phyloP scores from a whole-genome alignment of 257 asterid genomes.

The Schizonepeta tenuifolia region DNA sequence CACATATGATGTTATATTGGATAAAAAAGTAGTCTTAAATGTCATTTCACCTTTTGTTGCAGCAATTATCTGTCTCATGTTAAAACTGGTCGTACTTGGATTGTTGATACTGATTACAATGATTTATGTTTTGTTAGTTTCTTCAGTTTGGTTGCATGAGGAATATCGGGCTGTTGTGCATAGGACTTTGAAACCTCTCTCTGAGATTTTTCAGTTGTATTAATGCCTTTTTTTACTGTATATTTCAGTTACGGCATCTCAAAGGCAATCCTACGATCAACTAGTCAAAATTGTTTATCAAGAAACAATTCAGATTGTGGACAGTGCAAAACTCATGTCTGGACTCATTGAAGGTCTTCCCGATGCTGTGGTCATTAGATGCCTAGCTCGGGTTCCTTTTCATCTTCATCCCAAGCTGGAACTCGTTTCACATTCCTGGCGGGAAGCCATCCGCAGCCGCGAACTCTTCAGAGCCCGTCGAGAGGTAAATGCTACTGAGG shows the following conservation, averaged over 20 bases:
- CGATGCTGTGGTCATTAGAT: conserved; percentile 87
- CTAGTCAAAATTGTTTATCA: conserved; percentile 12
- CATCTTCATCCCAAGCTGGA: conserved; percentile 76
- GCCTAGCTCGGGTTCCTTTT: conserved; percentile 95
- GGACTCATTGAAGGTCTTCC: conserved; percentile 99
- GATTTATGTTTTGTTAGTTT: neutral
- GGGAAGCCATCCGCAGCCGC: conserved; percentile 64
- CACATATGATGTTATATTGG: neutral
- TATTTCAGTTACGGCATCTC: conserved; percentile 39
- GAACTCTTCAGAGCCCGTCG: conserved; percentile 89
- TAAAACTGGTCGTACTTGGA: neutral
- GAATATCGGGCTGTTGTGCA: neutral
- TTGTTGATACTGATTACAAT: conserved; percentile 5
- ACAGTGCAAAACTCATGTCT: conserved; percentile 59
- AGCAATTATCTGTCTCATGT: neutral
- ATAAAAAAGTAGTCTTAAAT: neutral
- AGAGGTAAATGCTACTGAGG: conserved; percentile 79
- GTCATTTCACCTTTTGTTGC: neutral
- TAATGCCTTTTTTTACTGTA: conserved; percentile 15
- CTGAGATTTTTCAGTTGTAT: conserved; percentile 6
- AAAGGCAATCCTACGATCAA: conserved; percentile 31
- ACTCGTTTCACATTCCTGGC: conserved; percentile 92
- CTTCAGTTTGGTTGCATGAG: neutral
- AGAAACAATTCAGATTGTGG: conserved; percentile 31
- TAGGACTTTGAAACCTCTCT: neutral